Evolutionary conservation across 495 filamentous ascomycete species (phyloP).

Genomic region (Haplographium delicatum): DNA sequence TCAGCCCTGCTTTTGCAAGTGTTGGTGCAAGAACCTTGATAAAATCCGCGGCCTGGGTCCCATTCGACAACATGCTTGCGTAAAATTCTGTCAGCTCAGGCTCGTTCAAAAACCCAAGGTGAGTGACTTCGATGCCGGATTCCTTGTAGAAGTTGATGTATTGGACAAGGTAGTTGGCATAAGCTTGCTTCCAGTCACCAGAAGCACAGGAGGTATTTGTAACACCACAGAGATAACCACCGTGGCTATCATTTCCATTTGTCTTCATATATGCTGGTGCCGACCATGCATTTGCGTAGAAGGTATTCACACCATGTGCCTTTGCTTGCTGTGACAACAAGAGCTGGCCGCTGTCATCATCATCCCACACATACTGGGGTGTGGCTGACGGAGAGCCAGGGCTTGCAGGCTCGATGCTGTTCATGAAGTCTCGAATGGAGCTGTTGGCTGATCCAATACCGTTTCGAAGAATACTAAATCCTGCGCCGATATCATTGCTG

Average conservation of each 20-base stretch:
- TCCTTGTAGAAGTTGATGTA: constrained; percentile 44
- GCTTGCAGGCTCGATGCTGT: constrained; percentile 38
- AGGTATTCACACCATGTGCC: constrained; percentile 35
- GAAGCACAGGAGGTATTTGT: constrained; percentile 36
- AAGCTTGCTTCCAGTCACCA: constrained; percentile 52
- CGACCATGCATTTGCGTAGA: constrained; percentile 52
- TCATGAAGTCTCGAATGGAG: constrained; percentile 10
- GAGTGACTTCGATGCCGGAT: constrained; percentile 40
- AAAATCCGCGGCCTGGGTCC: constrained; percentile 43
- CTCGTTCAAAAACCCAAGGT: constrained; percentile 54
- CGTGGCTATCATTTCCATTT: constrained; percentile 34
- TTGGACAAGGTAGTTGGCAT: constrained; percentile 49
- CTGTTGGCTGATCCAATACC: constrained; percentile 40
- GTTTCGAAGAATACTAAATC: constrained; percentile 49
- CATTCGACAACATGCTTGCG: constrained; percentile 21
- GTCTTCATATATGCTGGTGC: constrained; percentile 57
- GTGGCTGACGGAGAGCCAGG: constrained; percentile 30
- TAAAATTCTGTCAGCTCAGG: constrained; percentile 31
- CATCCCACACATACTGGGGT: constrained; percentile 41
- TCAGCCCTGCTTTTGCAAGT: constrained; percentile 33
- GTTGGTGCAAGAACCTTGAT: constrained; percentile 40
- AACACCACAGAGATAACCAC: constrained; percentile 46
- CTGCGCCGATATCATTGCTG: constrained; percentile 40
- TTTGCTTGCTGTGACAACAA: constrained; percentile 45
- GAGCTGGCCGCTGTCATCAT: constrained; percentile 42